Base-by-base conservation (phyloP, 805 yeast genomes). In the Priceomyces fermenticarens region DNA sequence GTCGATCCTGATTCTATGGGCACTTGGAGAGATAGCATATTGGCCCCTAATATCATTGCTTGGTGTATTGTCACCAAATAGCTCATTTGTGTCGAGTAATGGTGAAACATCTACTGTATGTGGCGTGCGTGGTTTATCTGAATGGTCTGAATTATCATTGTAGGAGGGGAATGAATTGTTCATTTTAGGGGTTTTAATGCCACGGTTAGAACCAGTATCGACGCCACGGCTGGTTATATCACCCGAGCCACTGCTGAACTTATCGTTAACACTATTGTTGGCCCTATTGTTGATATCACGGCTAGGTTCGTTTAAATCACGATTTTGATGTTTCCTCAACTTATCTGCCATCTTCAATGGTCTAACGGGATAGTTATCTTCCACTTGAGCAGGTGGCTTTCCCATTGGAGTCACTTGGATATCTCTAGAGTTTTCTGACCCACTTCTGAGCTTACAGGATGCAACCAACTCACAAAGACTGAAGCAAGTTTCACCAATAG, bases 401-500 rank as follows among this genome's bases (percentile, higher is more conserved):
- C 26, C 11, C 10, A 26, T 4, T 5, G 10, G 13, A 35, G 37
- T 10, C 15, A 27, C 32, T 6, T 38, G 47, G 25, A 38, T 39
- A 28, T 29, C 39, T 14, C 32, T 39, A 14, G 23, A 10, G 4
- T 13, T 30, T 39, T 12, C 39, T 4, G 41, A 30, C 25, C 40
- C 39, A 23, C 41, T 46, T 25, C 55, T 63, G 37, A 79, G 59
- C 49, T 77, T 86, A 20, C 75, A 74, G 2, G 70, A 72, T 2
- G 81, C 66, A 13, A 84, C 53, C 40, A 82, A 70, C 47, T 82
- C 85, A 54, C 85, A 82, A 16, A 83, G 65, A 2, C 83, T 64
- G 54, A 81, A 83, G 6, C 83, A 73, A 28, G 89, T 65, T 53
- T 89, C 96, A 33, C 85, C 76, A 8, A 87, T 65, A 0, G 97